Conservation (phyloP, 345 rosid genomes). For the Melaleuca alternifolia region DNA sequence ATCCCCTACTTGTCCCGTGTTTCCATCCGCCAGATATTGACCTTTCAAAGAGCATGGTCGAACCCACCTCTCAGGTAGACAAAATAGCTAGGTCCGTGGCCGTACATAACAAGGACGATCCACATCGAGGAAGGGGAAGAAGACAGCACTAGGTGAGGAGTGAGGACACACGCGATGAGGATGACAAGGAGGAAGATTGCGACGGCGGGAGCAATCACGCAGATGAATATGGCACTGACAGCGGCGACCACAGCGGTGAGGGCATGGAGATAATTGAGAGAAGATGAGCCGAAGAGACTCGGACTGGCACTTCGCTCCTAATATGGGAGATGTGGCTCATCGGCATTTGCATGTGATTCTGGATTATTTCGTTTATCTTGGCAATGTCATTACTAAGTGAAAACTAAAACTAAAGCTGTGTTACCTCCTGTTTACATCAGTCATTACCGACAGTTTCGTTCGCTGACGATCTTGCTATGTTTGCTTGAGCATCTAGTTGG, state of each 20-base stretch:
- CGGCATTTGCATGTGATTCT: not conserved
- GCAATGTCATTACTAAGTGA: not conserved
- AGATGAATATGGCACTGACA: not conserved
- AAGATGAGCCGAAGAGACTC: not conserved
- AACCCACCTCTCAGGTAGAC: not conserved
- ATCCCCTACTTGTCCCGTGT: not conserved
- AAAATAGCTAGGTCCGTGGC: not conserved
- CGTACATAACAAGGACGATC: not conserved
- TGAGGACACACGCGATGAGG: not conserved
- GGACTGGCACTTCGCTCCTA: not conserved
- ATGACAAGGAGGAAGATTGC: not conserved
- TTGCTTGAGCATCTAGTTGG: not conserved
- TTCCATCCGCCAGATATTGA: not conserved
- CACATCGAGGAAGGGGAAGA: not conserved
- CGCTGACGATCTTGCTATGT: not conserved
- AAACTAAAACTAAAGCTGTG: not conserved
- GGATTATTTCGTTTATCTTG: not conserved
- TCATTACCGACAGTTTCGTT: not conserved
- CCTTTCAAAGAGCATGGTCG: not conserved
- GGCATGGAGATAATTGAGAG: not conserved
- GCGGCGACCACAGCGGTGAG: not conserved
- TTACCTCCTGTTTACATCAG: not conserved
- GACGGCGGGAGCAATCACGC: rapidly evolving
- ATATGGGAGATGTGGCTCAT: not conserved
- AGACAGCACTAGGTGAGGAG: not conserved